phyloP scores from a whole-genome alignment of 2,329 filamentous ascomycete species.

The Aspergillus fischeri region DNA sequence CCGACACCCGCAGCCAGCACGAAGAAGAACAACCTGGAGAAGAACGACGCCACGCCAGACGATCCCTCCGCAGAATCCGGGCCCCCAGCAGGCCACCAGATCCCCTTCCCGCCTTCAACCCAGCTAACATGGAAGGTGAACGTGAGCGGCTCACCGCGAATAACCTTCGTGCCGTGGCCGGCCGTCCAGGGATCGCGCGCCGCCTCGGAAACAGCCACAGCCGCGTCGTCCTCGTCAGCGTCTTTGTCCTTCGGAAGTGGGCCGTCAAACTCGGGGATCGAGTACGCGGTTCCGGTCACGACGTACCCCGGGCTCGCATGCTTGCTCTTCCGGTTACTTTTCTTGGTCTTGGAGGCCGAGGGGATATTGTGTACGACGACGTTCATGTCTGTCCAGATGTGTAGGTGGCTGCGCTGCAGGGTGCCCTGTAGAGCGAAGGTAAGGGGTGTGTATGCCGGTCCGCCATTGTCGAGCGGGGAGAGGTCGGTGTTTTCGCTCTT shows the following conservation, averaged over 20 bases:
- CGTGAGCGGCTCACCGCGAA: slow-evolving; percentile 82
- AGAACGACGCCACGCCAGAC: slow-evolving; percentile 13
- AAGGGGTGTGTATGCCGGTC: slow-evolving; percentile 60
- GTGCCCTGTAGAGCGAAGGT: slow-evolving; percentile 87
- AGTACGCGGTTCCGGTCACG: slow-evolving; percentile 84
- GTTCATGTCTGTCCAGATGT: slow-evolving; percentile 86
- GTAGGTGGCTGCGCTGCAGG: slow-evolving; percentile 81
- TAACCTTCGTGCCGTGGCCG: slow-evolving; percentile 58
- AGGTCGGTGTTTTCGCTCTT: slow-evolving; percentile 45
- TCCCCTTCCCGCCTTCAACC: slow-evolving; percentile 46
- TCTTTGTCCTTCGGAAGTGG: slow-evolving; percentile 11
- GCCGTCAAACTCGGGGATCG: slow-evolving; percentile 66
- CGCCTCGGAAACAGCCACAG: slow-evolving; percentile 39
- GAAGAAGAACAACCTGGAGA: slow-evolving; percentile 34
- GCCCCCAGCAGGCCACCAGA: slow-evolving; percentile 28
- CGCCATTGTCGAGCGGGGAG: slow-evolving; percentile 22
- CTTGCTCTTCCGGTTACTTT: slow-evolving; percentile 54
- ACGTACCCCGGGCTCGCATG: slow-evolving; percentile 63
- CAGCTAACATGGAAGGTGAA: slow-evolving; percentile 78
- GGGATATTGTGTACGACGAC: slow-evolving; percentile 66
- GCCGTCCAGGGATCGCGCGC: slow-evolving; percentile 46
- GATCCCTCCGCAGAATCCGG: slow-evolving; percentile 6
- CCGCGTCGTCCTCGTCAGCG: slow-evolving; percentile 31
- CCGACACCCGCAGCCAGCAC: slow-evolving; percentile 33
- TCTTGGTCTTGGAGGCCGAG: slow-evolving; percentile 24